Evolutionary conservation across 23 red algal species (phyloP).

Genomic region (Gracilaria vermiculophylla): DNA sequence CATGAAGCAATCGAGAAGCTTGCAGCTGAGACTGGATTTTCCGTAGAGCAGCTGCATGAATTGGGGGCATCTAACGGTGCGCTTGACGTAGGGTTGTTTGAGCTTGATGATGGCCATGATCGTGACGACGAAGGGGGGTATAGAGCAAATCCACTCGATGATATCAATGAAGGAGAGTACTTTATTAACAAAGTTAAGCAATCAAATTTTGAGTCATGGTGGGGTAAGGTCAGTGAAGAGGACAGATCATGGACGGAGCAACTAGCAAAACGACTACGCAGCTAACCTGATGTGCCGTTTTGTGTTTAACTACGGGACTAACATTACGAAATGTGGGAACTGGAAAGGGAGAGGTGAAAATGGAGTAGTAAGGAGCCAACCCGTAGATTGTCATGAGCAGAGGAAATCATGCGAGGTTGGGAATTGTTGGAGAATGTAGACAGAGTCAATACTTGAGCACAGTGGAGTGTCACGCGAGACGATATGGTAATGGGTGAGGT

Average conservation of each 20-base stretch:
- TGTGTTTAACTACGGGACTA: constrained; percentile 25
- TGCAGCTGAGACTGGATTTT: constrained; percentile 43
- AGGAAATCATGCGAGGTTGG: not conserved
- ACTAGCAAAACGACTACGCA: constrained; percentile 19
- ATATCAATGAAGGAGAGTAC: constrained; percentile 46
- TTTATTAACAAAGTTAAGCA: constrained; percentile 44
- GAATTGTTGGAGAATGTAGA: not conserved
- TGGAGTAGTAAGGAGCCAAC: not conserved
- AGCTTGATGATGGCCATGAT: constrained; percentile 37
- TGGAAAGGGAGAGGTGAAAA: not conserved
- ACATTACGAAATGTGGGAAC: not conserved
- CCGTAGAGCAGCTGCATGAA: constrained; percentile 14
- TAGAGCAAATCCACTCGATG: constrained; percentile 20
- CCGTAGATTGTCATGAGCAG: not conserved
- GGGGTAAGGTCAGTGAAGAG: constrained; percentile 42
- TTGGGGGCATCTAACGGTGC: constrained; percentile 24
- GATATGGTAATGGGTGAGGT: too few relatives aligned
- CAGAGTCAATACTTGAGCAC: too few relatives aligned
- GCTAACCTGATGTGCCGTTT: not conserved
- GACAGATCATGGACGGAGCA: constrained; percentile 39
- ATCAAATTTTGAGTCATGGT: constrained; percentile 45
- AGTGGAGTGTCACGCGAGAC: too few relatives aligned
- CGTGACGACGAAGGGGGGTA: constrained; percentile 44
- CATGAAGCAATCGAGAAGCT: constrained; percentile 20
- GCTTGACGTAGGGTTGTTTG: constrained; percentile 33